These are phyloP conservation scores for Suillus discolor DNA, from an alignment of 768 basidiomycete genomes.

Conservation along the genomic window DNA sequence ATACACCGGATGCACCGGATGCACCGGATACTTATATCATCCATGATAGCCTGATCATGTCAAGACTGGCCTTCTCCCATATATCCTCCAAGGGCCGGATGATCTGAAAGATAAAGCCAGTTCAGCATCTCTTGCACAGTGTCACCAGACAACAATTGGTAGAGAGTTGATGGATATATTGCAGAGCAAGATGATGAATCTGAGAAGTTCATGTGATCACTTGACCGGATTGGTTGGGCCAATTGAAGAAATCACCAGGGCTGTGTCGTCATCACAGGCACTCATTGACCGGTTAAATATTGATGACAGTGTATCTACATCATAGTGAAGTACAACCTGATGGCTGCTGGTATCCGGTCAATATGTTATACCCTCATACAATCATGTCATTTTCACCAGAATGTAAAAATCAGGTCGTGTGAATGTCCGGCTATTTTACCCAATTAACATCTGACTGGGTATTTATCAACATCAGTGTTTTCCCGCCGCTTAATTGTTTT, in stretches of 20 bases:
- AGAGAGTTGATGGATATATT: background rate
- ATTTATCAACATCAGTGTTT: too few species aligned
- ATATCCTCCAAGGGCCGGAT: background rate
- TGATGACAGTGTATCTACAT: background rate
- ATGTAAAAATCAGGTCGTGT: too few species aligned
- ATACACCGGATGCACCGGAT: background rate
- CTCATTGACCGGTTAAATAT: background rate
- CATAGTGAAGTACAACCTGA: background rate
- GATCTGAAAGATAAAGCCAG: background rate
- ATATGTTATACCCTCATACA: too few species aligned
- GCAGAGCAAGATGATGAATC: background rate
- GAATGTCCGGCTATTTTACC: too few species aligned
- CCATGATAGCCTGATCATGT: background rate
- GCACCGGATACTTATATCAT: background rate
- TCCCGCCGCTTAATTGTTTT: background rate
- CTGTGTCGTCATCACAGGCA: background rate
- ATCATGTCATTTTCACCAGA: too few species aligned
- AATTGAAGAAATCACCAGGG: background rate
- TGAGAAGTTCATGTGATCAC: background rate
- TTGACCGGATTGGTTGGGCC: background rate
- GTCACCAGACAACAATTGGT: background rate
- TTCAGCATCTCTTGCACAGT: background rate
- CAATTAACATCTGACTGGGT: too few species aligned
- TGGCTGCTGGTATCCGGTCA: background rate
- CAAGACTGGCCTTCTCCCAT: background rate